Evolutionary conservation across 306 rosid species (phyloP), one percentile per base, ranked within the genome.

Genomic region (Leucaena leucocephala): DNA sequence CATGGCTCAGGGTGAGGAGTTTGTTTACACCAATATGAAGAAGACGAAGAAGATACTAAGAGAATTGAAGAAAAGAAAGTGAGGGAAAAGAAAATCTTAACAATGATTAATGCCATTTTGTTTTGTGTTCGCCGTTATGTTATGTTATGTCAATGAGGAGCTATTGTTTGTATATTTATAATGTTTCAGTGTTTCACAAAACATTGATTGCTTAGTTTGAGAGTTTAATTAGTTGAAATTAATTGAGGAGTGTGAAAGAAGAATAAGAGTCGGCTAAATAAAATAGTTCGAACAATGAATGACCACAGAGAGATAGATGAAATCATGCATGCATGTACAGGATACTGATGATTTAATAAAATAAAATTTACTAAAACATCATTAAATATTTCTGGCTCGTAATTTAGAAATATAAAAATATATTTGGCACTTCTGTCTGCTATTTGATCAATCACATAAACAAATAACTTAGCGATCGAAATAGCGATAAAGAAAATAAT

Each of bases 91-190:
- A 86, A 40, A 39, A 80, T 77, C 59, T 59, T 88, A 69, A 42
- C 76, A 72, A 79, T 76, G 46, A 75, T 85, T 79, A 76, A 49
- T 14, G n/a, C 72, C 88, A 87, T 82, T 76, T 67, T 71, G 46
- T 52, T 50, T 65, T 54, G 17, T 73, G 27, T 72, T 40, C 44
- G 59, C 67, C 59, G 75, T 79, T 68, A 85, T 40, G 6, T 49
- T 46, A 10, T 46, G 14, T 2, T 11, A 46, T 10, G 50, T 11
- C 11, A 46, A 44, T 8, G 19, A 4, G 1, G 55, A 5, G 16
- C 5, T 40, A 40, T 40, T 49, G 7, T 6, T 3, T 49, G 0
- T 4, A 49, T 14, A 49, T 49, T 46, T 46, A 46, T 46, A 46
- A 27, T 27, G 27, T 27, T 27, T 27, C 27, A 27, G 33, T 2